A percentile compares a stretch with the other conserved stretches of the same genome.
Evolutionary conservation across 257 asterid genomes (phyloP).

Genomic region (Solanum okadae): DNA sequence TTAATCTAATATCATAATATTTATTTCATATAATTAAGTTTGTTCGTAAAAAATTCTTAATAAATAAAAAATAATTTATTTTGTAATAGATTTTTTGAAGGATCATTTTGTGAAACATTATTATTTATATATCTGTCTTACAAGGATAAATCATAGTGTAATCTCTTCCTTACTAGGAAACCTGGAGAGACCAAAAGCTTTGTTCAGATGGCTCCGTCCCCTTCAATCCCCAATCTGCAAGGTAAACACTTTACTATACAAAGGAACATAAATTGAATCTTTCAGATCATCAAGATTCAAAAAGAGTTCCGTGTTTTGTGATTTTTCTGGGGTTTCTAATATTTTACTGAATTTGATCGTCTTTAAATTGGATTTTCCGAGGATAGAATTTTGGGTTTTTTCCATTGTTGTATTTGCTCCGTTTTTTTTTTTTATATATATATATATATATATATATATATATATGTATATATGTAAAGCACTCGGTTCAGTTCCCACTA

Average conservation of each 20-base stretch:
- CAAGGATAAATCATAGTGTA: not conserved
- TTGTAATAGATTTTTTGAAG: too few relatives aligned
- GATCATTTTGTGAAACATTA: not conserved
- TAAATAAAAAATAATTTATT: too few relatives aligned
- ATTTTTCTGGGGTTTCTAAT: not conserved
- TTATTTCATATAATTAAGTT: too few relatives aligned
- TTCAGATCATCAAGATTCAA: not conserved
- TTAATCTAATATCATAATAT: too few relatives aligned
- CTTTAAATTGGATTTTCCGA: not conserved
- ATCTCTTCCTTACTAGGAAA: not conserved
- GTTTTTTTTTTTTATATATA: too few relatives aligned
- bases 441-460: too few relatives aligned
- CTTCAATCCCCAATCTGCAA: not conserved
- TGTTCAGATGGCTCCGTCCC: not conserved
- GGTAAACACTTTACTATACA: not conserved
- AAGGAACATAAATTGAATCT: not conserved
- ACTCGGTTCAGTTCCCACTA: not conserved
- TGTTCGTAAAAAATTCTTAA: too few relatives aligned
- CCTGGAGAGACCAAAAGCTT: not conserved
- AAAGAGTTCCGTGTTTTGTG: not conserved
- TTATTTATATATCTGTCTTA: too few relatives aligned
- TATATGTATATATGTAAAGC: not conserved
- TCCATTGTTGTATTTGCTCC: not conserved
- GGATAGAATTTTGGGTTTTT: not conserved
- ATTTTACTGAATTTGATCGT: not conserved